Conservation (phyloP, 352 stramenopile species). For the Plasmopara halstedii region DNA sequence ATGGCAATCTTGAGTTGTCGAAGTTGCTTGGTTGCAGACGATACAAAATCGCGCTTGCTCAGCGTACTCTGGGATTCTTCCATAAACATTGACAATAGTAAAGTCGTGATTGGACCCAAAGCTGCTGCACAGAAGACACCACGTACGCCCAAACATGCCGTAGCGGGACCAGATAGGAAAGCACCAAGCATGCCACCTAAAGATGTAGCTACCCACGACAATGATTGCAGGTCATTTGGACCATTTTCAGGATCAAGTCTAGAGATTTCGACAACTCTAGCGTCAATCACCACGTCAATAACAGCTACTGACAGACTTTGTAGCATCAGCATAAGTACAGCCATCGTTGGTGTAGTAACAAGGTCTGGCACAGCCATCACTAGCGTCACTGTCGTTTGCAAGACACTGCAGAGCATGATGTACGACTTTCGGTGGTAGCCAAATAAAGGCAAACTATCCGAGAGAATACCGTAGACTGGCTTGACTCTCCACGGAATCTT, state of each 20-base stretch:
- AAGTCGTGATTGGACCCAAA: slow-evolving; percentile 83
- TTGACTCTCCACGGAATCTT: slow-evolving; percentile 94
- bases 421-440: slow-evolving; percentile 94
- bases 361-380: slow-evolving; percentile 42
- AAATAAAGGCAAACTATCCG: slow-evolving; percentile 91
- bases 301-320: slow-evolving; percentile 89
- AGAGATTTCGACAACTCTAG: slow-evolving; percentile 93
- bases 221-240: slow-evolving; percentile 89
- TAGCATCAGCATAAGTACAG: slow-evolving; percentile 63
- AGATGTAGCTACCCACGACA: slow-evolving; percentile 92
- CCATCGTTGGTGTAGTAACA: slow-evolving; percentile 43
- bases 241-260: slow-evolving; percentile 72
- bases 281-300: slow-evolving; percentile 95
- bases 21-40: slow-evolving; percentile 46
- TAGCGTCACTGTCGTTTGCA: slow-evolving; percentile 51
- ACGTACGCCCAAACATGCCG: slow-evolving; percentile 83
- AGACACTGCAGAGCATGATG: slow-evolving; percentile 85
- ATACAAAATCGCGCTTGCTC: slow-evolving; percentile 37
- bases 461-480: slow-evolving; percentile 94
- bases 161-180: slow-evolving; percentile 88
- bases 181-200: slow-evolving; percentile 90
- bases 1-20: slow-evolving; percentile 72
- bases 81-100: slow-evolving; percentile 85
- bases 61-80: slow-evolving; percentile 59
- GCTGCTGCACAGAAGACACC: slow-evolving; percentile 90